Percentiles rank a stretch among this genome's conserved stretches.
Conservation (phyloP, 192 early-diverging fungal genomes). For the Rhizoclosmatium globosum region DNA sequence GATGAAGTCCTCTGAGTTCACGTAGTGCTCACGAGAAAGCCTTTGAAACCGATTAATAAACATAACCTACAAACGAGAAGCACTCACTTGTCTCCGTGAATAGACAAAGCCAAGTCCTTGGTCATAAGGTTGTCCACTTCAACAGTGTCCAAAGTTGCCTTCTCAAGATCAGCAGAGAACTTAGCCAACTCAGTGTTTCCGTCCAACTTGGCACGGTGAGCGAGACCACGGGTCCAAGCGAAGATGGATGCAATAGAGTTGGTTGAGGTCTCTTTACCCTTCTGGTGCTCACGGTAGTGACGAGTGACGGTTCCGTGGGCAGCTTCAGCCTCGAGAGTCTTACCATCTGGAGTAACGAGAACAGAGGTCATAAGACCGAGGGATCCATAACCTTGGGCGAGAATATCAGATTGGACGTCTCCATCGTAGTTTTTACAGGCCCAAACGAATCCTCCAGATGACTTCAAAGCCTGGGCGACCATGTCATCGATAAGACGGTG, state of each 20-base stretch:
- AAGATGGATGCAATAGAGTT: conserved; percentile 98
- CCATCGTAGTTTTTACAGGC: conserved; percentile 88
- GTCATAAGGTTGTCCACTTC: conserved; percentile 89
- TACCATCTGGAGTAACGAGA: conserved; percentile 90
- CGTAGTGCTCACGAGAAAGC: conserved; percentile 83
- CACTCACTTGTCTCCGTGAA: conserved; percentile 79
- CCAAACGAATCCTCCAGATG: conserved; percentile 91
- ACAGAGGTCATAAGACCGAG: conserved; percentile 98
- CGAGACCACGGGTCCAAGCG: conserved; percentile 87
- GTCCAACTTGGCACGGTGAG: conserved; percentile 95
- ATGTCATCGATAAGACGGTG: conserved; percentile 98
- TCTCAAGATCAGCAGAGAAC: conserved; percentile 85
- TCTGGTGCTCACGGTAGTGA: conserved; percentile 94
- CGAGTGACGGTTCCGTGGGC: conserved; percentile 98
- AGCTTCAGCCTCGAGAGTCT: conserved; percentile 93
- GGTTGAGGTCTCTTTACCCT: conserved; percentile 90
- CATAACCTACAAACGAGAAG: conserved; percentile 15
- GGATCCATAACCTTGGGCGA: conserved; percentile 95
- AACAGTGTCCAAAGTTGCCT: conserved; percentile 89
- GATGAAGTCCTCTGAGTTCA: conserved; percentile 89
- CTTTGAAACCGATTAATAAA: conserved; percentile 20
- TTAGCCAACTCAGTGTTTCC: conserved; percentile 73
- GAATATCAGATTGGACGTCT: conserved; percentile 94
- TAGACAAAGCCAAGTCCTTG: conserved; percentile 96
- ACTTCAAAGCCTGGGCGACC: conserved; percentile 95